phyloP scores from a whole-genome alignment of 1,284 basidiomycete genomes.

The Vanrija pseudolonga region DNA sequence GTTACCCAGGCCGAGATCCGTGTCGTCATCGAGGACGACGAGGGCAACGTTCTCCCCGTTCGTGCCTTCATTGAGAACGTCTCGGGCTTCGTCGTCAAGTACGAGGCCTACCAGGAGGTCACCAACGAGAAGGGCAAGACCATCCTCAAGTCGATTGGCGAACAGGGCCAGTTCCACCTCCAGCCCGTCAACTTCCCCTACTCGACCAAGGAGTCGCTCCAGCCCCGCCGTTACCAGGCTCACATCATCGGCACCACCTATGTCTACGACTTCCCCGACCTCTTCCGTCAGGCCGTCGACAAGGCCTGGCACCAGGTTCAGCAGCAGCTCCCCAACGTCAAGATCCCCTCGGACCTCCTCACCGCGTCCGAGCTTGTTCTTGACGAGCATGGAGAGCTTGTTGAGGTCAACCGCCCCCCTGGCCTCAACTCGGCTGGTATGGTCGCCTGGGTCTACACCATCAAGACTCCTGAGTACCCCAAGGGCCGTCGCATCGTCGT shows the following conservation, averaged over 20 bases:
- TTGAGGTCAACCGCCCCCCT: conserved; percentile 83
- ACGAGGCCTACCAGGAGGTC: conserved; percentile 98
- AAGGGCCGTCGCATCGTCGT: conserved; percentile 82
- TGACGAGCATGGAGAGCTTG: conserved; percentile 85
- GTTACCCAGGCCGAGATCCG: conserved; percentile 96
- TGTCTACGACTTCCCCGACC: conserved; percentile 97
- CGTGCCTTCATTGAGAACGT: conserved; percentile 98
- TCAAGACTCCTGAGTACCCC: conserved; percentile 91
- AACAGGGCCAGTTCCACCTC: conserved; percentile 83
- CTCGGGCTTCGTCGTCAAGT: conserved; percentile 97
- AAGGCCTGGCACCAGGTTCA: conserved; percentile 83
- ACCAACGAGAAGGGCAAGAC: conserved; percentile 89
- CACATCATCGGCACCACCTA: conserved; percentile 98
- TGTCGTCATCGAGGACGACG: conserved; percentile 85
- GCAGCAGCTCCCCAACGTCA: conserved; percentile 61
- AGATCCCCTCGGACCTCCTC: conserved; percentile 71
- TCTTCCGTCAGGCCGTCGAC: conserved; percentile 94
- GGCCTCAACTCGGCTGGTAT: conserved; percentile 96
- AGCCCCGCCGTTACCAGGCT: conserved; percentile 99
- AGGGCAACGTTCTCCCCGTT: conserved; percentile 90
- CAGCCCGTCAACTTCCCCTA: conserved; percentile 90
- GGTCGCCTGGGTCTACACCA: conserved; percentile 95
- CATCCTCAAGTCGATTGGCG: conserved; percentile 91
- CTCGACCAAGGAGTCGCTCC: conserved; percentile 96
- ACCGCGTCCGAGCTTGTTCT: conserved; percentile 86